These are phyloP conservation scores for Acanthamoeba triangularis DNA, from an alignment of 208 protist genomes.

Conservation along the genomic window DNA sequence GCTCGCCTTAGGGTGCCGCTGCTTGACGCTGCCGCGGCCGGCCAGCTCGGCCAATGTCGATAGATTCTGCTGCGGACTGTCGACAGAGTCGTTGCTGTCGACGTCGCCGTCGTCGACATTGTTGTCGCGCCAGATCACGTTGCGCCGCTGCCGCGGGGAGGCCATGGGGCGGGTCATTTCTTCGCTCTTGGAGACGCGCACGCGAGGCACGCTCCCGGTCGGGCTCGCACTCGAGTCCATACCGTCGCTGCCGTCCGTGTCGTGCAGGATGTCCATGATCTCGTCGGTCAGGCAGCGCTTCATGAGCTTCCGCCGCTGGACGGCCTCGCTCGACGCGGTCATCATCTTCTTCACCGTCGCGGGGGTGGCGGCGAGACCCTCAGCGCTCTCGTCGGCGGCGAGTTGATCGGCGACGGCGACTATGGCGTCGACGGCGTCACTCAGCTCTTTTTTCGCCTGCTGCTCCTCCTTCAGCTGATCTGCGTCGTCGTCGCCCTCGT, in stretches of 20 bases:
- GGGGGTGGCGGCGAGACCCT: not conserved
- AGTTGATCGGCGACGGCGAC: not conserved
- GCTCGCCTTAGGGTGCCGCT: not conserved
- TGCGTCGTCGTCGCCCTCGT: too few relatives aligned
- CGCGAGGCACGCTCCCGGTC: not conserved
- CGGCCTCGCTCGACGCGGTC: not conserved
- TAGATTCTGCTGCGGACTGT: not conserved
- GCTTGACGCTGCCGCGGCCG: not conserved
- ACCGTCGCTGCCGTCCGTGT: not conserved
- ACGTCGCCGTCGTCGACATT: not conserved
- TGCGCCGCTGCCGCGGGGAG: not conserved
- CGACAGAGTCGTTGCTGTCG: not conserved
- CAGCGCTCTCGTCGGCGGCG: too few relatives aligned
- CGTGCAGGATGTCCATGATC: not conserved
- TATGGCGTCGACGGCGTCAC: too few relatives aligned
- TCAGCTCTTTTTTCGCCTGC: too few relatives aligned
- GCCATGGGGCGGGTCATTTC: not conserved
- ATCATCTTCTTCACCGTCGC: not conserved
- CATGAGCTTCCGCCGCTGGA: not conserved
- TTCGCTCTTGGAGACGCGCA: not conserved
- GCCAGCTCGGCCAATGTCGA: not conserved
- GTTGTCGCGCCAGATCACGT: not conserved
- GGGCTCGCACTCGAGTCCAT: not conserved
- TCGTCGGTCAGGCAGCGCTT: not conserved
- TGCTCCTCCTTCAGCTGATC: too few relatives aligned